A percentile compares a stretch with the other conserved stretches of the same genome.
Conservation (phyloP, 768 basidiomycete species). For the Chiua virens region DNA sequence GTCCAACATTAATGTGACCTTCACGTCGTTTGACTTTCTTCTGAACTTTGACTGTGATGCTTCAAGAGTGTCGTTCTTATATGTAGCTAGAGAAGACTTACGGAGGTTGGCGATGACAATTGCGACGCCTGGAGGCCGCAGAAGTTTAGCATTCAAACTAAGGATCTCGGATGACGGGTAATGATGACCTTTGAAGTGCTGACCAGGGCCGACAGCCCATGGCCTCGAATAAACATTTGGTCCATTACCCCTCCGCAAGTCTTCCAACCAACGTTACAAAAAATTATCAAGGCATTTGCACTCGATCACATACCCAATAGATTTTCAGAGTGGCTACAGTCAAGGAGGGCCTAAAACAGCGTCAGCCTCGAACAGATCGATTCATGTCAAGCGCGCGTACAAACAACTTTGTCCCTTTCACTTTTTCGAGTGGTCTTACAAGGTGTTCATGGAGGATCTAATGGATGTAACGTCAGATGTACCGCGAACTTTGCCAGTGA, state of each 20-base stretch:
- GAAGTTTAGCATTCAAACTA: not conserved
- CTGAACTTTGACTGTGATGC: slow-evolving; percentile 4
- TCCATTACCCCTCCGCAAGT: not conserved
- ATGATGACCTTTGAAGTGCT: slow-evolving; percentile 1
- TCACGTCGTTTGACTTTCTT: not conserved
- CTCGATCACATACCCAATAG: not conserved
- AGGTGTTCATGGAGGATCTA: slow-evolving; percentile 4
- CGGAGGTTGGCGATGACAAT: slow-evolving; percentile 3
- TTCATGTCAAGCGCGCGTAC: no score
- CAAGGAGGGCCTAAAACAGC: no score
- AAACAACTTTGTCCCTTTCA: not conserved
- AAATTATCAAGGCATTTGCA: no score
- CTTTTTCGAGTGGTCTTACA: slow-evolving; percentile 4
- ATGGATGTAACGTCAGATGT: not conserved
- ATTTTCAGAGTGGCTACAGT: no score
- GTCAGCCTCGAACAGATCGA: no score
- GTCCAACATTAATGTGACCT: not conserved
- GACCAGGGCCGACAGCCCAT: not conserved
- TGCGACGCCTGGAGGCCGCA: slow-evolving; percentile 4
- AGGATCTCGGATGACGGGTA: not conserved
- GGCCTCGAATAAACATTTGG: not conserved
- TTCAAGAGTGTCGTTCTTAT: not conserved
- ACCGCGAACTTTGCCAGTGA: not conserved
- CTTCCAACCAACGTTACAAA: not conserved
- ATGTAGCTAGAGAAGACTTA: not conserved